These are phyloP conservation scores for Ustilago trichophora DNA, from an alignment of 1,284 basidiomycete species.

Conservation along the genomic window DNA sequence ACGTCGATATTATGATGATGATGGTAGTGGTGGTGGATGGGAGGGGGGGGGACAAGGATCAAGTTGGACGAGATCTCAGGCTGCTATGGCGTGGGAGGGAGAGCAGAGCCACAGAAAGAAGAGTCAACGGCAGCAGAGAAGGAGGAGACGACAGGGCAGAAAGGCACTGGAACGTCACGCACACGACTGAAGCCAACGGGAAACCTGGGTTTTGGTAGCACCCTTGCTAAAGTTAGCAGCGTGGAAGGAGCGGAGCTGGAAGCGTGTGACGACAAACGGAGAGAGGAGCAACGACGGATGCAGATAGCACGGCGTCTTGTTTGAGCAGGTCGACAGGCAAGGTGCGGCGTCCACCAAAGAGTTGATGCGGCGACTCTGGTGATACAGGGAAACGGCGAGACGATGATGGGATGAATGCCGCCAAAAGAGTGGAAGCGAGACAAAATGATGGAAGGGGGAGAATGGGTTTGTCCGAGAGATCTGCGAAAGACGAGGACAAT, in stretches of 20 bases:
- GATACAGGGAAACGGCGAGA: neutral
- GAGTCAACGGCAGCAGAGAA: neutral
- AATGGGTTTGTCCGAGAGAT: too few species aligned
- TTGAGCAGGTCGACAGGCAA: neutral
- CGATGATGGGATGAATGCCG: conserved; percentile 18
- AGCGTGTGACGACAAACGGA: conserved; percentile 14
- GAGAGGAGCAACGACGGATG: neutral
- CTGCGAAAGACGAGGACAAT: too few species aligned
- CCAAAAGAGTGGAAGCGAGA: conserved; percentile 1
- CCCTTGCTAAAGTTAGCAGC: conserved; percentile 11
- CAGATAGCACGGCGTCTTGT: conserved; percentile 7
- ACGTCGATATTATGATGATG: neutral
- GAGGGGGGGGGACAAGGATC: neutral
- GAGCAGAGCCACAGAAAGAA: neutral
- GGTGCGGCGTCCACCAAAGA: conserved; percentile 1
- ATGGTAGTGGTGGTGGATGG: conserved; percentile 1
- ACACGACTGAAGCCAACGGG: neutral
- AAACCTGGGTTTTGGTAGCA: conserved; percentile 25
- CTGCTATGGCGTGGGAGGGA: neutral
- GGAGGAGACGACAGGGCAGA: neutral
- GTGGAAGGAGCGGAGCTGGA: conserved; percentile 9
- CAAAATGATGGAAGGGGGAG: conserved; percentile 5
- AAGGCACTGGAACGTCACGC: conserved; percentile 6
- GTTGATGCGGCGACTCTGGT: neutral
- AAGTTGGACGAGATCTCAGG: neutral